Percentiles rank a stretch among this genome's conserved stretches.
Conservation (phyloP, 345 rosid genomes). For the Linum tenue region DNA sequence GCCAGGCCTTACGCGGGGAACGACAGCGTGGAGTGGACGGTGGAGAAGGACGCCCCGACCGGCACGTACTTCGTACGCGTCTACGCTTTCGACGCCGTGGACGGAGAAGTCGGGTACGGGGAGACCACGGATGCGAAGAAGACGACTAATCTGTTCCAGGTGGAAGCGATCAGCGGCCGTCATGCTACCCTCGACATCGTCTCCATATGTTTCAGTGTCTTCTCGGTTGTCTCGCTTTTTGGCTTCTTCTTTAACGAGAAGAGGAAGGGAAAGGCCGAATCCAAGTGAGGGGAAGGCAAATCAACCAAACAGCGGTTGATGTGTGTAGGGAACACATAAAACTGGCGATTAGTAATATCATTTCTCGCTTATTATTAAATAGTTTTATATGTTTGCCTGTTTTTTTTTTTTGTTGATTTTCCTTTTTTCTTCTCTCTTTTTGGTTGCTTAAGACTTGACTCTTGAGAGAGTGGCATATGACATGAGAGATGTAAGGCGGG, state of each 20-base stretch:
- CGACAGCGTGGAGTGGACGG: constrained; percentile 28
- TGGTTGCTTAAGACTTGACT: too few relatives aligned
- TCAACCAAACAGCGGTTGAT: too few relatives aligned
- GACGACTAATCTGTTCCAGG: constrained; percentile 32
- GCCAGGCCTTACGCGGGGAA: constrained; percentile 28
- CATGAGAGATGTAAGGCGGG: too few relatives aligned
- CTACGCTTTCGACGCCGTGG: constrained; percentile 34
- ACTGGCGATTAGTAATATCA: too few relatives aligned
- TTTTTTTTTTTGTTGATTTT: too few relatives aligned
- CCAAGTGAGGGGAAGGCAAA: not conserved
- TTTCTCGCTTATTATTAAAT: too few relatives aligned
- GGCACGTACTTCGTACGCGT: constrained; percentile 69
- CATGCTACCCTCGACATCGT: constrained; percentile 43
- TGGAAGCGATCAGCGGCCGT: constrained; percentile 47
- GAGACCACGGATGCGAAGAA: constrained; percentile 35
- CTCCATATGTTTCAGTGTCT: constrained; percentile 55
- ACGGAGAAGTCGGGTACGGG: constrained; percentile 41
- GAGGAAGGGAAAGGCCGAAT: constrained; percentile 28
- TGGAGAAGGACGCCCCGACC: constrained; percentile 44
- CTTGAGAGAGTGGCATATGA: too few relatives aligned
- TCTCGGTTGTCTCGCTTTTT: constrained; percentile 44
- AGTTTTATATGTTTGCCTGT: too few relatives aligned
- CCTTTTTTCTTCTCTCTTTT: too few relatives aligned
- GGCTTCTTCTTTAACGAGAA: constrained; percentile 50
- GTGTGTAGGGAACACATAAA: not conserved